Base-by-base conservation (phyloP, 352 stramenopile species). In the Peronosclerospora sorghi region DNA sequence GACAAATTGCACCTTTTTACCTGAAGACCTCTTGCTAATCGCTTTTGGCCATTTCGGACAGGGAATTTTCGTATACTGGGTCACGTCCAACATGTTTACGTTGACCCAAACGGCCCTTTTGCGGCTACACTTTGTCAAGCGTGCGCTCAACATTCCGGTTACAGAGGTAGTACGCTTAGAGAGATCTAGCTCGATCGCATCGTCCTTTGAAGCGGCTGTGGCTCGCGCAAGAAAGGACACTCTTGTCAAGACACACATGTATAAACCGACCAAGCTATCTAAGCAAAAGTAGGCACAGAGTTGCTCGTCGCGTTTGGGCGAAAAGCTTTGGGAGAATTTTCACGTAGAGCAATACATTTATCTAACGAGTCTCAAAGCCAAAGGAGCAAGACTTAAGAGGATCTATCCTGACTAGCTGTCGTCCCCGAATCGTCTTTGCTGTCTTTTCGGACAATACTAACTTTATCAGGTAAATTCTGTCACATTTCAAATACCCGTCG, bases 1-100 rank as follows among this genome's bases (percentile, higher is more conserved):
- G 23, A 54, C 47, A 23, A 17, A 30, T 10, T 45, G 8, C 15
- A 5, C n/a, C n/a, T n/a, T n/a, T n/a, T n/a, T n/a, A n/a, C n/a
- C n/a, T n/a, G n/a, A n/a, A n/a, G n/a, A n/a, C n/a, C n/a, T n/a
- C n/a, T n/a, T n/a, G n/a, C n/a, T n/a, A n/a, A n/a, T n/a, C n/a
- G n/a, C n/a, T n/a, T n/a, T n/a, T n/a, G n/a, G n/a, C n/a, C n/a
- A n/a, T n/a, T n/a, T n/a, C 27, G 18, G 17, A 40, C 46, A 86
- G 74, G 77, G 77, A 27, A 75, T 92, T 27, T 78, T 92, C 13
- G 63, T 92, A 21, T 92, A 90, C 71, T 92, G 80, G 80, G 75
- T 92, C 47, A 85, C 63, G 35, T 90, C 77, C 29, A 92, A 88
- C 62, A 54, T 67, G 39, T 92, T 77, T 63, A 86, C 80, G 27